phyloP scores from a whole-genome alignment of 306 rosid species.

The Gynostemma pentaphyllum region DNA sequence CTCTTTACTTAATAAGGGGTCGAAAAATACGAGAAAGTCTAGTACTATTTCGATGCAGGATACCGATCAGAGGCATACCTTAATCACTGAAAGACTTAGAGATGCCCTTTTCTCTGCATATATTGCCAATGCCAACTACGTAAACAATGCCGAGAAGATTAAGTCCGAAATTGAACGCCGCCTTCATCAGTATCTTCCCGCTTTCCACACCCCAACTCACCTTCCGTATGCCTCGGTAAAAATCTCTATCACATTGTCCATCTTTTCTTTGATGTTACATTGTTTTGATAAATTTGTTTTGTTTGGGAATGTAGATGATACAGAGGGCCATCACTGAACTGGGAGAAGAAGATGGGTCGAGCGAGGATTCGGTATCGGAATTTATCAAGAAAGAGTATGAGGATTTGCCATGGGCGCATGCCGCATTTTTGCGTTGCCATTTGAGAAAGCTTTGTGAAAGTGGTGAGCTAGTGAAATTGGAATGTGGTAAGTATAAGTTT shows the following conservation, averaged over 20 bases:
- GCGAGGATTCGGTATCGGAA: slow-evolving; percentile 15
- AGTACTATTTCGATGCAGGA: no score
- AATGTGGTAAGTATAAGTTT: slow-evolving; percentile 15
- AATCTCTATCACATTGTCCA: not conserved
- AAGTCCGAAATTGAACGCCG: slow-evolving; percentile 2
- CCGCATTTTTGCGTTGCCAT: slow-evolving; percentile 17
- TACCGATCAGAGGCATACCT: not conserved
- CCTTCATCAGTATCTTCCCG: slow-evolving; percentile 8
- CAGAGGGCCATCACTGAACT: slow-evolving; percentile 20
- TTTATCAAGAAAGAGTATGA: slow-evolving; percentile 17
- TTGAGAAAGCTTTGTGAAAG: slow-evolving; percentile 27
- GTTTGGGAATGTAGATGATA: slow-evolving; percentile 21
- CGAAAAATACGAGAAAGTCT: no score
- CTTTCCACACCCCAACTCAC: slow-evolving; percentile 17
- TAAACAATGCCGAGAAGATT: not conserved
- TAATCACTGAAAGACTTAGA: slow-evolving; percentile 3
- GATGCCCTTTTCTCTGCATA: slow-evolving; percentile 8
- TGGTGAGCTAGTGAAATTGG: slow-evolving; percentile 14
- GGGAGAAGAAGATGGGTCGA: slow-evolving; percentile 19
- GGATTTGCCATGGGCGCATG: slow-evolving; percentile 22
- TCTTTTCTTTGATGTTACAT: not conserved
- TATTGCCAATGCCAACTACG: not conserved
- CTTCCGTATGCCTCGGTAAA: slow-evolving; percentile 25
- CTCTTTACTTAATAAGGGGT: no score
- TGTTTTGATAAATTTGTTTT: not conserved